A percentile compares a stretch with the other conserved stretches of the same genome.
Conservation (phyloP, 768 basidiomycete species). For the Lactifluus pinguis region DNA sequence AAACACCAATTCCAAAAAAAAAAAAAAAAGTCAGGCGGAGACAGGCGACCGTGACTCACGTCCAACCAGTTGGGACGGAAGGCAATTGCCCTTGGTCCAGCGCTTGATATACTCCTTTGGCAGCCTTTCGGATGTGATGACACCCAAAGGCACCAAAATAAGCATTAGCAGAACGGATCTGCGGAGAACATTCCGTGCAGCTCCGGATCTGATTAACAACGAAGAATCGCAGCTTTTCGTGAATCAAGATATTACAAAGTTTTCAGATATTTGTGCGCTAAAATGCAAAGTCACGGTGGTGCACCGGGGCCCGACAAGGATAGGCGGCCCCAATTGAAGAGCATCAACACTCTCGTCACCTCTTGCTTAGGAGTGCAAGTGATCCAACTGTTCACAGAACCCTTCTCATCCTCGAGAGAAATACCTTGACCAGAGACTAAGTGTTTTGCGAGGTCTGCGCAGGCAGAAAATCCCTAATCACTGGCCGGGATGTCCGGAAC, state of each 20-base stretch:
- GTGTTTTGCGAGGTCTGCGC: slow-evolving; percentile 68
- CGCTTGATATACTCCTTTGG: slow-evolving; percentile 67
- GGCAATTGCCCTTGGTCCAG: slow-evolving; percentile 64
- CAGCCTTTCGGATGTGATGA: slow-evolving; percentile 69
- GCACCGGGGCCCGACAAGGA: slow-evolving; percentile 76
- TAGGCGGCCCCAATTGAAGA: too few relatives aligned
- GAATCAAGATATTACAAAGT: slow-evolving; percentile 75
- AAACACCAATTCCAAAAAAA: too few relatives aligned
- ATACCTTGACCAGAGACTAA: slow-evolving; percentile 36
- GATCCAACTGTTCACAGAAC: slow-evolving; percentile 46
- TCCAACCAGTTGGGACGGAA: slow-evolving; percentile 98
- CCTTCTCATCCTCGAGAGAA: slow-evolving; percentile 22
- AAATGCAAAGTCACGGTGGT: slow-evolving; percentile 15
- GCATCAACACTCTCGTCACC: too few relatives aligned
- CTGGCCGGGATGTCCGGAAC: slow-evolving; percentile 31
- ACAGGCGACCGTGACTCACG: slow-evolving; percentile 52
- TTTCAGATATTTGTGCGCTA: slow-evolving; percentile 27
- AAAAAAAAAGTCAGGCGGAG: too few relatives aligned
- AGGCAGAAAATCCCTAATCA: slow-evolving; percentile 50
- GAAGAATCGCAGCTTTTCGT: slow-evolving; percentile 73
- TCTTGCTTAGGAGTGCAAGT: slow-evolving; percentile 22
- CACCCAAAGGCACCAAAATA: slow-evolving; percentile 81
- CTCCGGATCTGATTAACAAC: slow-evolving; percentile 78
- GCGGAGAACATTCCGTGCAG: slow-evolving; percentile 67
- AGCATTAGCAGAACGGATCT: slow-evolving; percentile 69